A percentile compares a stretch with the other conserved stretches of the same genome.
Conservation (phyloP, 768 basidiomycete species). For the Naganishia kalamii region DNA sequence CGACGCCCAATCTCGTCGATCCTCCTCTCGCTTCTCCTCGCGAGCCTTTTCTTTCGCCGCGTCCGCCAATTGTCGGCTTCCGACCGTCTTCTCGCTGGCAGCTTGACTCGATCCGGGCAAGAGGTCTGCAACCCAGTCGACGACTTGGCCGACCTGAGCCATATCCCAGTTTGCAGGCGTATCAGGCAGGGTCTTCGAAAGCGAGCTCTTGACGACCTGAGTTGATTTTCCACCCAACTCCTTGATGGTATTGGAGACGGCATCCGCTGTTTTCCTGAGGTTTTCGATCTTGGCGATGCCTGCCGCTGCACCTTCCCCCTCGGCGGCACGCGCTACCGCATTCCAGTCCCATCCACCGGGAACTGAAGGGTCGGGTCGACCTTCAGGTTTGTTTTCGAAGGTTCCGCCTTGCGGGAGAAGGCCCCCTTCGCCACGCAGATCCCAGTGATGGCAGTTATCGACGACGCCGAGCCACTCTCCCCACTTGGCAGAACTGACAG, state of each 20-base stretch:
- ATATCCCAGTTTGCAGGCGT: constrained; percentile 31
- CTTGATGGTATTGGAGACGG: constrained; percentile 13
- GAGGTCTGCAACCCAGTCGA: constrained; percentile 51
- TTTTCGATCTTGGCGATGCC: constrained; percentile 15
- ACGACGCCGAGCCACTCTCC: constrained; percentile 88
- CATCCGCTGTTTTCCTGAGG: constrained; percentile 26
- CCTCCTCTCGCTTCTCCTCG: constrained; percentile 19
- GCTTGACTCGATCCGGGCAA: constrained; percentile 50
- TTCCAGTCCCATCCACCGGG: constrained; percentile 38
- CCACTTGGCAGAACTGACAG: constrained; percentile 78
- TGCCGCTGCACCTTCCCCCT: not conserved
- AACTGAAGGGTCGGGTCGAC: constrained; percentile 27
- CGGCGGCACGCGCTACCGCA: constrained; percentile 13
- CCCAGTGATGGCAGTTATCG: constrained; percentile 93
- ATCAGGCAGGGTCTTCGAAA: constrained; percentile 17
- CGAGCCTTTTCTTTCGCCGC: constrained; percentile 35
- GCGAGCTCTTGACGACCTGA: constrained; percentile 10
- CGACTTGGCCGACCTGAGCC: constrained; percentile 43
- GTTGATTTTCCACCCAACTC: constrained; percentile 16
- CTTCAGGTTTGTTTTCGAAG: constrained; percentile 24
- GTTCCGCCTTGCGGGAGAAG: constrained; percentile 38
- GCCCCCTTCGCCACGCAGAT: constrained; percentile 81
- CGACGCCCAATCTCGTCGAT: not conserved
- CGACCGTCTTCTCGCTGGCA: constrained; percentile 21
- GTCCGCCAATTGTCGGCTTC: constrained; percentile 39